Evolutionary conservation across 495 filamentous ascomycete genomes (phyloP), one percentile per base, ranked within the genome.

Genomic region (Pseudoneurospora amorphoporcata): DNA sequence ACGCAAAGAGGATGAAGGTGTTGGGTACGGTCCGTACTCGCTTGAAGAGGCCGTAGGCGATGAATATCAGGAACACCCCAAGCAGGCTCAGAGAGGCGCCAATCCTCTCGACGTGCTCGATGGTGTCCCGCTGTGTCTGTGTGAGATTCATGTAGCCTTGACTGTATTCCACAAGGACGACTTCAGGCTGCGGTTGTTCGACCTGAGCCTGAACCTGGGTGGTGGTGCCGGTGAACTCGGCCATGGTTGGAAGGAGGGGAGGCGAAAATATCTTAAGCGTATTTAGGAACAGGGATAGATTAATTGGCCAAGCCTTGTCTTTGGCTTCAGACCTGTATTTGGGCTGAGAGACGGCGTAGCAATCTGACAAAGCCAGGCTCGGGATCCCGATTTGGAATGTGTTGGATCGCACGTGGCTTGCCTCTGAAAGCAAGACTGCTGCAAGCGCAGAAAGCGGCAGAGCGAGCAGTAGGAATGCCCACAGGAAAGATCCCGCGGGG

Each of bases 1-100:
- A 91, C 3, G 94, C 93, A 77, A 90, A 94, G 74, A 97, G 90
- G 37, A 95, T 89, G 23, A 97, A 87, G 0, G 91, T 88, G 76
- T 95, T 96, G 72, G 94, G 92, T 3, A 93, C 90, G 70, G 92
- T 94, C 29, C 91, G 86, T 47, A 92, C 87, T 38, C 83, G 79
- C 71, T 82, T 84, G 68, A 86, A 88, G 5, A 85, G 71, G 9
- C 87, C 79, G 76, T 92, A 96, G 47, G 92, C 91, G 58, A 87
- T 75, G 71, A 96, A 86, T 40, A 96, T 92, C 72, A 93, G 85
- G 43, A 88, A 79, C 12, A 92, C 90, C 14, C 89, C 90, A 2
- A 89, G 58, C 17, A 95, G 77, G 4, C 92, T 95, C 72, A 97
- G 79, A 12, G 81, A 81, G 39, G 85, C 85, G 9, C 83, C 83